phyloP scores from a whole-genome alignment of 2,329 filamentous ascomycete species.

The Aspergillus novofumigatus region DNA sequence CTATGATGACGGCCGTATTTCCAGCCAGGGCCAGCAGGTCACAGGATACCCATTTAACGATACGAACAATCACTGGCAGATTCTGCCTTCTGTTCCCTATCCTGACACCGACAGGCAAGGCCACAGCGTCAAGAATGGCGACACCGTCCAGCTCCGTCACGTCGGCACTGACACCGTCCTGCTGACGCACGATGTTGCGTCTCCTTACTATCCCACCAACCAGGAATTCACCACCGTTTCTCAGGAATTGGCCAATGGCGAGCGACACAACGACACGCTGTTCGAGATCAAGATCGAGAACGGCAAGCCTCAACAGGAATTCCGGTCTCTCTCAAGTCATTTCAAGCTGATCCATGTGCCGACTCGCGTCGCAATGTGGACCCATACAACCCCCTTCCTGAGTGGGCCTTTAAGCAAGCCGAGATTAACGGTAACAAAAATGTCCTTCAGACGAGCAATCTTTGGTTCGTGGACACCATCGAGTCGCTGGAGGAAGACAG shows the following conservation, averaged over 20 bases:
- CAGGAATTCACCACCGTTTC: slow-evolving; percentile 92
- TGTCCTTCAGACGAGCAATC: slow-evolving; percentile 78
- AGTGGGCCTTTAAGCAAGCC: slow-evolving; percentile 95
- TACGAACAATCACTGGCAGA: slow-evolving; percentile 98
- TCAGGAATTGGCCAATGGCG: slow-evolving; percentile 65
- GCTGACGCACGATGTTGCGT: slow-evolving; percentile 93
- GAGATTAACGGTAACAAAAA: slow-evolving; percentile 99
- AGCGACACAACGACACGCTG: slow-evolving; percentile 79
- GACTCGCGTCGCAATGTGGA: slow-evolving; percentile 99
- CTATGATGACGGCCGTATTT: slow-evolving; percentile 96
- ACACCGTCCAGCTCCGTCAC: slow-evolving; percentile 81
- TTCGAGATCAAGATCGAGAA: slow-evolving; percentile 91
- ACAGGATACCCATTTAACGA: slow-evolving; percentile 98
- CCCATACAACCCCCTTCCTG: slow-evolving; percentile 87
- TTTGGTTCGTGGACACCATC: slow-evolving; percentile 92
- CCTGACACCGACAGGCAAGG: slow-evolving; percentile 54
- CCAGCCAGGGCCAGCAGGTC: slow-evolving; percentile 95
- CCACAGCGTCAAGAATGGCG: slow-evolving; percentile 72
- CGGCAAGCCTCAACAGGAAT: slow-evolving; percentile 74
- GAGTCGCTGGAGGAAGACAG: slow-evolving; percentile 70
- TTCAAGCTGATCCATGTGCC: slow-evolving; percentile 95
- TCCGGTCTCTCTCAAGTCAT: slow-evolving; percentile 85
- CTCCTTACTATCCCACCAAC: slow-evolving; percentile 93
- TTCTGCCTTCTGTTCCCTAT: slow-evolving; percentile 62
- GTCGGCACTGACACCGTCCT: slow-evolving; percentile 80